These are phyloP conservation scores for Pseudocercospora vitis DNA, from an alignment of 2,329 filamentous ascomycete genomes.

Conservation along the genomic window DNA sequence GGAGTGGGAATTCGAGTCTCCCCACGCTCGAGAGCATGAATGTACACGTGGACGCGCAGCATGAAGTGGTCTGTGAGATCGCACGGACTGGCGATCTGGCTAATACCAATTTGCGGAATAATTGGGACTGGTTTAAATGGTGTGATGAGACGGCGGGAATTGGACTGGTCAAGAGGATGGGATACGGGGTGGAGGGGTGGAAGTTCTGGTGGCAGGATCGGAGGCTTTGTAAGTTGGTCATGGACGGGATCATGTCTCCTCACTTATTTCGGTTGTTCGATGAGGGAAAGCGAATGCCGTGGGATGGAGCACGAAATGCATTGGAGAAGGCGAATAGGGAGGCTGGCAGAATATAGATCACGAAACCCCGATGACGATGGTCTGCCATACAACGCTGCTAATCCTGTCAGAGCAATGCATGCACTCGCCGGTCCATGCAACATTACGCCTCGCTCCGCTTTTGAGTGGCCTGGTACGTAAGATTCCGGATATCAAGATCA, in stretches of 20 bases:
- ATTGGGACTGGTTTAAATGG: constrained; percentile 19
- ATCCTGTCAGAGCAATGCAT: not conserved
- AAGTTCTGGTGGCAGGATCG: constrained; percentile 17
- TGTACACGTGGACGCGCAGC: constrained; percentile 15
- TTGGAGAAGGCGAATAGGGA: not conserved
- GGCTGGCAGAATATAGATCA: not conserved
- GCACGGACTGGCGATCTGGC: constrained; percentile 13
- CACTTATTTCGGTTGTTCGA: constrained; percentile 16
- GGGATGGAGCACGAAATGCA: constrained; percentile 7
- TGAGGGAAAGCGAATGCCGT: constrained; percentile 11
- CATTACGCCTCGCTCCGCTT: not conserved
- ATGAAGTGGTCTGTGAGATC: constrained; percentile 5
- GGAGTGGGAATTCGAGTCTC: constrained; percentile 12
- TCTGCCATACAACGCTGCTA: no score
- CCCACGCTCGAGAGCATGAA: not conserved
- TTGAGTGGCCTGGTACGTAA: not conserved
- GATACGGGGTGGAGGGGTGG: constrained; percentile 10
- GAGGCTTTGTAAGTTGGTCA: constrained; percentile 7
- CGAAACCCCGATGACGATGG: no score
- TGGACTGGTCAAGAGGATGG: constrained; percentile 11
- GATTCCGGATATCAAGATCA: not conserved
- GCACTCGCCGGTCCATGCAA: not conserved
- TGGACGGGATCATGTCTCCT: constrained; percentile 16
- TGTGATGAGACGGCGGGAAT: constrained; percentile 16
- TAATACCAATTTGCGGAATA: constrained; percentile 13